A percentile compares a stretch with the other conserved stretches of the same genome.
phyloP scores from a whole-genome alignment of 306 rosid genomes.

The Sphenostylis stenocarpa region DNA sequence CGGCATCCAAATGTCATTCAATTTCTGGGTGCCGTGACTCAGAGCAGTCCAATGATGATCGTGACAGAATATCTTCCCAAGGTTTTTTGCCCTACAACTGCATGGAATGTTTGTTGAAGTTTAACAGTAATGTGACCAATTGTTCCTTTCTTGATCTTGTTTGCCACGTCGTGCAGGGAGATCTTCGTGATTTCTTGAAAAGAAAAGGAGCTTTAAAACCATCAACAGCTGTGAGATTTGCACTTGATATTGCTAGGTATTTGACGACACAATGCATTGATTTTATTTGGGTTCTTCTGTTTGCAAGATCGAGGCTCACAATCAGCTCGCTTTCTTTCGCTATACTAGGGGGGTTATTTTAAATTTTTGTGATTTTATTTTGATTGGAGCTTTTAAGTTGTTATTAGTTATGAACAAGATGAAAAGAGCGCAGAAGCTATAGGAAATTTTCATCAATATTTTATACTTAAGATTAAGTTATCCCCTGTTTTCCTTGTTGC shows the following conservation, averaged over 20 bases:
- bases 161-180: slow-evolving; percentile 62
- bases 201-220: slow-evolving; percentile 76
- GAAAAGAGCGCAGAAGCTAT: neutral
- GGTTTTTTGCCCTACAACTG: slow-evolving; percentile 49
- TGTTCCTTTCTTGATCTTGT: slow-evolving; percentile 25
- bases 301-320: neutral
- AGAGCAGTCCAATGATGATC: slow-evolving; percentile 99
- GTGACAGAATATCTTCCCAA: slow-evolving; percentile 96
- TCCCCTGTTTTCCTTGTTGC: neutral
- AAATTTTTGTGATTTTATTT: neutral
- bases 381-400: neutral
- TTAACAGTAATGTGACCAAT: slow-evolving; percentile 7
- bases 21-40: slow-evolving; percentile 98
- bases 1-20: slow-evolving; percentile 97
- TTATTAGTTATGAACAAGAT: neutral
- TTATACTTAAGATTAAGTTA: neutral
- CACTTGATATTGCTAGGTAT: slow-evolving; percentile 96
- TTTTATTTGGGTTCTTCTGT: slow-evolving; percentile 23
- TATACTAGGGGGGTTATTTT: neutral
- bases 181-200: slow-evolving; percentile 62
- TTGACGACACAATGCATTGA: slow-evolving; percentile 17
- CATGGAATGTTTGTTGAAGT: slow-evolving; percentile 22
- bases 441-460: neutral
- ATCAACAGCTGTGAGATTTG: slow-evolving; percentile 66
- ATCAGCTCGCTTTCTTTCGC: neutral